These are phyloP conservation scores for Apiotrichum siamense DNA, from an alignment of 1,284 basidiomycete genomes.

Conservation along the genomic window DNA sequence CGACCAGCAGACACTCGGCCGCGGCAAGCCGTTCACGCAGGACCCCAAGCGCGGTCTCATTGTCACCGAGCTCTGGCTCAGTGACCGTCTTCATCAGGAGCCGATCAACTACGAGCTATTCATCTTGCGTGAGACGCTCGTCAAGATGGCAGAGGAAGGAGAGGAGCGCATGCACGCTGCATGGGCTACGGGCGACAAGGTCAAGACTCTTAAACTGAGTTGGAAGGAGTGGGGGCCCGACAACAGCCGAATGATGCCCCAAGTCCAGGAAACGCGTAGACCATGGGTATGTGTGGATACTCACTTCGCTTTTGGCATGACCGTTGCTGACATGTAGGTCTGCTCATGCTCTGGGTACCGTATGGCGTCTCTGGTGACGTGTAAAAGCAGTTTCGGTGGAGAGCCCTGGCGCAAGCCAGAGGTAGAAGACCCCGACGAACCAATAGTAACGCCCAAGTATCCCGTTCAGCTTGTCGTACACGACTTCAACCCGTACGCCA, in stretches of 20 bases:
- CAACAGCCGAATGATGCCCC: slow-evolving; percentile 29
- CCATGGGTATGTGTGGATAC: slow-evolving; percentile 32
- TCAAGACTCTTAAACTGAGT: slow-evolving; percentile 6
- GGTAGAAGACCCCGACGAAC: slow-evolving; percentile 6
- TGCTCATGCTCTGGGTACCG: slow-evolving; percentile 46
- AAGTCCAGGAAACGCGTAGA: slow-evolving; percentile 20
- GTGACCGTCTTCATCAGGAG: slow-evolving; percentile 6
- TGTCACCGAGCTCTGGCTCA: slow-evolving; percentile 37
- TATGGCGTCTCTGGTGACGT: slow-evolving; percentile 28
- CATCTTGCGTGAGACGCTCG: slow-evolving; percentile 50
- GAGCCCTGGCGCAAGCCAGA: neutral
- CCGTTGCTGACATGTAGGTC: slow-evolving; percentile 22
- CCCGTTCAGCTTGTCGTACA: slow-evolving; percentile 15
- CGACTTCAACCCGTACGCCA: slow-evolving; percentile 36
- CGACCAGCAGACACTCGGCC: slow-evolving; percentile 17
- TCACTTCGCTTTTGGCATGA: too few relatives aligned
- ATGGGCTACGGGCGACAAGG: slow-evolving; percentile 28
- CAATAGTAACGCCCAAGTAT: neutral
- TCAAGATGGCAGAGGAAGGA: slow-evolving; percentile 43
- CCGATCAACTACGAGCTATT: slow-evolving; percentile 48
- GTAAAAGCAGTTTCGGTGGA: slow-evolving; percentile 1
- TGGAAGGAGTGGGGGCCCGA: slow-evolving; percentile 43
- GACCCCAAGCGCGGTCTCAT: slow-evolving; percentile 38
- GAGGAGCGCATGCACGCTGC: slow-evolving; percentile 37
- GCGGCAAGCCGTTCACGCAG: slow-evolving; percentile 39